Evolutionary conservation across 2,329 filamentous ascomycete genomes (phyloP).

Genomic region (Xylariales sp.): DNA sequence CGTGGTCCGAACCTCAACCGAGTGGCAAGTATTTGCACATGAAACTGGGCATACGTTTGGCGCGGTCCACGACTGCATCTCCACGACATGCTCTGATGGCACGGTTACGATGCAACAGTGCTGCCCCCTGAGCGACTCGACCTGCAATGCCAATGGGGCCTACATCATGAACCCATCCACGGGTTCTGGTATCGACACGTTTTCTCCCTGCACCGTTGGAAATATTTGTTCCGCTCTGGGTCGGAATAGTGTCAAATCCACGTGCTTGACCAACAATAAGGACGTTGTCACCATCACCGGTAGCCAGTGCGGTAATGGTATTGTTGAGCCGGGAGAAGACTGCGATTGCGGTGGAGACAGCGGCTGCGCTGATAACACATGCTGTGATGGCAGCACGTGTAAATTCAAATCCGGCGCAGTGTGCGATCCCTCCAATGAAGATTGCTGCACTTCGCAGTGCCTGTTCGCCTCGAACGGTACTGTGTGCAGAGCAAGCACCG

Average conservation of each 20-base stretch:
- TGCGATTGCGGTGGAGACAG: slow-evolving; percentile 85
- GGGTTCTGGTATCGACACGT: slow-evolving; percentile 63
- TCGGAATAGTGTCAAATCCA: slow-evolving; percentile 68
- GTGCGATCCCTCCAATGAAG: slow-evolving; percentile 78
- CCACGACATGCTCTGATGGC: slow-evolving; percentile 59
- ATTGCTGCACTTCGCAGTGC: slow-evolving; percentile 69
- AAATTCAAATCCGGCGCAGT: slow-evolving; percentile 71
- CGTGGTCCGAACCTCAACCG: slow-evolving; percentile 74
- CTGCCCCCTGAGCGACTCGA: slow-evolving; percentile 66
- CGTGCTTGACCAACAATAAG: slow-evolving; percentile 80
- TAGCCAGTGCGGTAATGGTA: slow-evolving; percentile 91
- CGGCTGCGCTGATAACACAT: slow-evolving; percentile 69
- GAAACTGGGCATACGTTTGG: slow-evolving; percentile 94
- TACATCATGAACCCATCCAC: slow-evolving; percentile 98
- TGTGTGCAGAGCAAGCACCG: slow-evolving; percentile 76
- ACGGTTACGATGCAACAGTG: slow-evolving; percentile 55
- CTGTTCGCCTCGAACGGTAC: slow-evolving; percentile 62
- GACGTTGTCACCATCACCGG: slow-evolving; percentile 77
- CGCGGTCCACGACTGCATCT: slow-evolving; percentile 87
- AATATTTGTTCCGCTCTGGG: slow-evolving; percentile 89
- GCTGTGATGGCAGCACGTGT: slow-evolving; percentile 85
- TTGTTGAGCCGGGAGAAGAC: slow-evolving; percentile 89
- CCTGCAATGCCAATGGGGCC: slow-evolving; percentile 70
- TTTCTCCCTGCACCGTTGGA: slow-evolving; percentile 85
- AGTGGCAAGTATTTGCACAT: slow-evolving; percentile 96